Conservation (phyloP, 257 asterid species). For the Cynanchum wilfordii region DNA sequence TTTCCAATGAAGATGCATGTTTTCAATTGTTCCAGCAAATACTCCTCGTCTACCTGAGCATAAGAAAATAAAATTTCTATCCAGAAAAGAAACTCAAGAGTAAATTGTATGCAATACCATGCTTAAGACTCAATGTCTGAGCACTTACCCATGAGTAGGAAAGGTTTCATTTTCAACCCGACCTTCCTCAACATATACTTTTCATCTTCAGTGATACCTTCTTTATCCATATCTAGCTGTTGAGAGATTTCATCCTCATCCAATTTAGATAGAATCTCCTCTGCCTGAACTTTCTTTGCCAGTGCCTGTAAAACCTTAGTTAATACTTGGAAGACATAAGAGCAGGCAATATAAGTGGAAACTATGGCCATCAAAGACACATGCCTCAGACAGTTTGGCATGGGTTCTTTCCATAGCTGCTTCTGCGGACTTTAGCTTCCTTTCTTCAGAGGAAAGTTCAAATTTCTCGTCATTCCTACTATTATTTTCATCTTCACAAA, state of each 20-base stretch:
- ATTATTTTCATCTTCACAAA: conserved; percentile 30
- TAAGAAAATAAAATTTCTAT: conserved; percentile 12
- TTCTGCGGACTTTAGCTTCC: conserved; percentile 34
- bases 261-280: conserved; percentile 66
- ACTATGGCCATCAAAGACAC: conserved; percentile 25
- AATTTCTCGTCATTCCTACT: conserved; percentile 22
- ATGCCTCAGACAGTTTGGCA: conserved; percentile 59
- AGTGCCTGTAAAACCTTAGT: conserved; percentile 57
- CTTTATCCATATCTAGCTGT: conserved; percentile 66
- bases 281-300: conserved; percentile 68
- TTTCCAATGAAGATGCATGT: conserved; percentile 99
- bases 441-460: conserved; percentile 31
- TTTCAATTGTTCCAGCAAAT: conserved; percentile 93
- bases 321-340: conserved; percentile 15
- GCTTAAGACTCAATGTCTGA: conserved; percentile 12
- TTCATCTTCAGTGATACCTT: conserved; percentile 97
- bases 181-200: conserved; percentile 88
- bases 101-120: background rate
- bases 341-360: conserved; percentile 14
- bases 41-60: conserved; percentile 90
- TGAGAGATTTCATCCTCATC: conserved; percentile 51
- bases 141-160: conserved; percentile 77
- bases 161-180: conserved; percentile 85
- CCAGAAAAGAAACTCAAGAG: background rate
- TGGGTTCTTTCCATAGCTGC: conserved; percentile 49